Evolutionary conservation across 768 basidiomycete genomes (phyloP), one percentile per base, ranked within the genome.

Genomic region (Neoboletus brunneissimus): DNA sequence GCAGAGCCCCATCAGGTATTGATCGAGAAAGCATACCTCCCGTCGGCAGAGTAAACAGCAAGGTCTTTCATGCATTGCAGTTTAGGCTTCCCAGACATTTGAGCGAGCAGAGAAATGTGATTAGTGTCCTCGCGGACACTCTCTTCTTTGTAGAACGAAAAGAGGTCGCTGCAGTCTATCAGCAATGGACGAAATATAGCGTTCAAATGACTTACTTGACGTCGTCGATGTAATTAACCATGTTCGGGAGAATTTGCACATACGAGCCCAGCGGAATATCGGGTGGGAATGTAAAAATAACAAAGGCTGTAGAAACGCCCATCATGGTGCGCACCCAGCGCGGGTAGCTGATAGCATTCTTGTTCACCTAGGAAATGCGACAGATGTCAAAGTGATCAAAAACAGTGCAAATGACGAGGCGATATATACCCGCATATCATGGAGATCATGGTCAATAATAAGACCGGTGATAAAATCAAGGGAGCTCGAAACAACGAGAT

Each of bases 41-140:
- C 47, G n/a, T 54, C 40, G 7, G 42, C 54, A 18, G 46, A 55
- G 15, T 31, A 48, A 10, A 35, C 29, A 23, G 54, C 54, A 3
- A 55, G 47, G 23, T 55, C 54, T 27, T 55, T 55, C 54, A 55
- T 55, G 37, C 54, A 55, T 34, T 55, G 46, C 9, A 55, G 23
- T 15, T 55, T 55, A 20, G 47, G 12, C 47, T 55, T 55, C 31
- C 54, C 54, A 23, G 47, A 10, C 40, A 49, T 13, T 20, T 49
- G 54, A 12, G 54, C 47, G 10, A 49, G 54, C 9, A 55, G 27
- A 10, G 54, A 49, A 25, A 55, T 35, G 23, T 43, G 54, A 25
- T 43, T 55, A 0, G 54, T 49, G 22, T 55, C 34, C 12, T 43
- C 54, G 18, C 35, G 47, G 3, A 29, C 13, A 9, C 38, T 41